Evolutionary conservation across 768 basidiomycete genomes (phyloP), one percentile per base, ranked within the genome.

Genomic region (Mycena rosella): DNA sequence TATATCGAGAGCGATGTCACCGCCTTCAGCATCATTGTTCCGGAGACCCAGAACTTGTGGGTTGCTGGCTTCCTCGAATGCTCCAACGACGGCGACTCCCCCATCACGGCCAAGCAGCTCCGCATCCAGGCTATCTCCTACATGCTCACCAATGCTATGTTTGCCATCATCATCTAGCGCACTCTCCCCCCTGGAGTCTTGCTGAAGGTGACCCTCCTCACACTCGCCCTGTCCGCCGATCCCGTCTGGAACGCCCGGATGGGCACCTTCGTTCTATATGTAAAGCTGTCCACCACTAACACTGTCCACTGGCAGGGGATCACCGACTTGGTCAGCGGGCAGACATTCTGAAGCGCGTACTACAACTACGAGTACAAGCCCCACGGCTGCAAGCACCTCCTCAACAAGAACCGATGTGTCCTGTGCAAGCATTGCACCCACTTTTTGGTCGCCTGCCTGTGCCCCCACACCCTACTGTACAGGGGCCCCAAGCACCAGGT

Each of bases 401-500:
- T 20, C 1, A 5, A 44, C 5, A 8, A 14, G 57, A 26, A 6
- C 57, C 57, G 57, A 27, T 59, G 57, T 24, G 44, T 59, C 44
- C 17, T 34, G 13, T 59, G 57, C 57, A 59, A 59, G 32, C 44
- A 15, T 20, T 44, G 48, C 3, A 44, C 38, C 30, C 57, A 59
- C 30, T 9, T 47, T 3, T 22, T 22, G 18, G n/a, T 22, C 5
- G 57, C 29, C 2, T 59, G 57, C 44, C 57, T 45, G 17, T 42
- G 30, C 57, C 22, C 15, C 27, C 10, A 32, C 3, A 48, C 20
- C n/a, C 26, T 29, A n/a, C 42, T 32, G 7, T 59, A 29, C 29
- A 47, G 57, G 57, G 57, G 57, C 14, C 40, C 42, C 3, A 30
- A 47, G 9, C 38, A 47, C 44, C 57, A 59, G n/a, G 34, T 59